Percentiles rank a stretch among this genome's conserved stretches.
phyloP scores from a whole-genome alignment of 345 rosid genomes.

The Rhodamnia rubescens region DNA sequence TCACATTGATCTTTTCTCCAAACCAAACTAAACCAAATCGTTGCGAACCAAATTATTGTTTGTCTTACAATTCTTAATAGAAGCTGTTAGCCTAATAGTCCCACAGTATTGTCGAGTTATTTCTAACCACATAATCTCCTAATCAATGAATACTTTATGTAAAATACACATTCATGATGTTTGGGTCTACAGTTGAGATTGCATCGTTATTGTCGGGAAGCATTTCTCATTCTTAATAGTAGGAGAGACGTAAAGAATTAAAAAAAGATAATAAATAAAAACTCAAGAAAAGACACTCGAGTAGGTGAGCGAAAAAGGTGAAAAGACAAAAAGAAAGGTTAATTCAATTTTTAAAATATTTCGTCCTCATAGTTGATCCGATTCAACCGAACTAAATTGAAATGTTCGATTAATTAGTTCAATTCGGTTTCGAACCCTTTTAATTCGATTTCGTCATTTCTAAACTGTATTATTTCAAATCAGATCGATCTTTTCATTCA shows the following conservation, averaged over 20 bases:
- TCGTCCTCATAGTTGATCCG: neutral
- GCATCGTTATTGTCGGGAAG: too few species aligned
- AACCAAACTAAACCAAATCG: neutral
- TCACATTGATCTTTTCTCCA: neutral
- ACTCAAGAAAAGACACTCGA: neutral
- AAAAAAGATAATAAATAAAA: neutral
- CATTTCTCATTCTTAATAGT: too few species aligned
- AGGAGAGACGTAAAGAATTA: neutral
- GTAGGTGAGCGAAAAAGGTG: neutral
- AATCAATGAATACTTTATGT: too few species aligned
- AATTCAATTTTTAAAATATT: neutral
- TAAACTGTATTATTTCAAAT: neutral
- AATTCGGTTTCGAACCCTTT: neutral
- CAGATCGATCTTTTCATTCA: neutral
- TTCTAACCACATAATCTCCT: too few species aligned
- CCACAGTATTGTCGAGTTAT: too few species aligned
- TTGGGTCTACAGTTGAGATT: too few species aligned
- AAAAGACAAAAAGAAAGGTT: neutral
- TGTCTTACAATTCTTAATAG: neutral
- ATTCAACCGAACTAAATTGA: neutral
- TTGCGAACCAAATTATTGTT: neutral
- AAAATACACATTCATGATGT: too few species aligned
- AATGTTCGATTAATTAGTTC: neutral
- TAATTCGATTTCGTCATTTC: neutral
- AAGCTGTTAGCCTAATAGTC: too few species aligned